These are phyloP conservation scores for Vaucheria bursata DNA, from an alignment of 352 stramenopile species.

Conservation along the genomic window DNA sequence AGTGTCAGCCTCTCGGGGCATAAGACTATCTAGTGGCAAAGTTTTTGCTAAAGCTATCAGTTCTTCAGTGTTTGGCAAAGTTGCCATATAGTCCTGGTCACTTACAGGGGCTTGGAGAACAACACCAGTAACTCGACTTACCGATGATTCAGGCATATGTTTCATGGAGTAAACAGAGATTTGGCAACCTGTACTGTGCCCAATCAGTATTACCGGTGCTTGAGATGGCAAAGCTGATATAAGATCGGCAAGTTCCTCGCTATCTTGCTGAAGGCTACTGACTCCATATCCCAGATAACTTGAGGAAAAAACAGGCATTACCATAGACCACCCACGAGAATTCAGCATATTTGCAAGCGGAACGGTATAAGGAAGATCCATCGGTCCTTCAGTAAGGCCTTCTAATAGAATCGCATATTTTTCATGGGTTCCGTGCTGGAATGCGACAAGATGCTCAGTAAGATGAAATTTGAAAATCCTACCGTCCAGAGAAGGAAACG, in stretches of 20 bases:
- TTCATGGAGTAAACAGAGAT: conserved; percentile 44
- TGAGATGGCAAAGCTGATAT: not conserved
- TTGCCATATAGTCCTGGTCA: conserved; percentile 37
- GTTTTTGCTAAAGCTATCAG: conserved; percentile 3
- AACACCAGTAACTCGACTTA: conserved; percentile 15
- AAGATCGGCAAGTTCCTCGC: conserved; percentile 32
- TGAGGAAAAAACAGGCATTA: conserved; percentile 28
- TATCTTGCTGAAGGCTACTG: conserved; percentile 28
- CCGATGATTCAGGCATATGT: conserved; percentile 5
- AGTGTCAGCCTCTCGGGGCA: conserved; percentile 11
- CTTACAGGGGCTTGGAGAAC: conserved; percentile 46
- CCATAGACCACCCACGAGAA: conserved; percentile 17
- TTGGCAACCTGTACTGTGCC: conserved; percentile 46
- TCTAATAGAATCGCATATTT: not conserved
- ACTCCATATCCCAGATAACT: conserved; percentile 39
- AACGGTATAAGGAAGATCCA: conserved; percentile 21
- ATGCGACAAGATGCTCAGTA: not conserved
- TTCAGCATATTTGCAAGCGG: conserved; percentile 18
- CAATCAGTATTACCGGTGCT: conserved; percentile 29
- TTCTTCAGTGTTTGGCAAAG: conserved; percentile 16
- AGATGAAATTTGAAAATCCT: too few species aligned
- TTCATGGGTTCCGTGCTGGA: not conserved
- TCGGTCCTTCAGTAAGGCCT: conserved; percentile 35
- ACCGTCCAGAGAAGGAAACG: too few species aligned
- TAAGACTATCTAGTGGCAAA: not conserved